A percentile compares a stretch with the other conserved stretches of the same genome.
Evolutionary conservation across 2,329 filamentous ascomycete species (phyloP).

Genomic region (Pseudogymnoascus sp.): DNA sequence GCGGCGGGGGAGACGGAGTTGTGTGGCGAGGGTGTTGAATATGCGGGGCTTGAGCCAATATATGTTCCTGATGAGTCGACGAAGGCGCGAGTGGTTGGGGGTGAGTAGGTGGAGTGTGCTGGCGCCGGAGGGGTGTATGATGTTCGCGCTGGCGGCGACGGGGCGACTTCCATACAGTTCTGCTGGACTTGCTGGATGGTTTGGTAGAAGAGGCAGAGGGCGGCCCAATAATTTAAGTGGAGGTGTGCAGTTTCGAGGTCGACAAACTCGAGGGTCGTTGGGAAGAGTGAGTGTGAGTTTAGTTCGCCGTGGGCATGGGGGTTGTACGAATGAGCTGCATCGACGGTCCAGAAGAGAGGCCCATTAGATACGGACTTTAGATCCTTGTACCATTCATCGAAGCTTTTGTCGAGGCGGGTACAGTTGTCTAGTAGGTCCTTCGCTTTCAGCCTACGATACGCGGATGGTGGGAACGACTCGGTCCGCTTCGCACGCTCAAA

Average conservation of each 20-base stretch:
- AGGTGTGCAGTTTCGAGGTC: constrained; percentile 37
- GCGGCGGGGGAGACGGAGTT: not conserved
- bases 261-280: constrained; percentile 34
- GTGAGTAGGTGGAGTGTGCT: not conserved
- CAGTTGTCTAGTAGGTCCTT: constrained; percentile 42
- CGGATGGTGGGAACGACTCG: constrained; percentile 32
- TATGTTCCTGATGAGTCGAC: not conserved
- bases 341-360: constrained; percentile 34
- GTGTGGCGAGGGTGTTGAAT: not conserved
- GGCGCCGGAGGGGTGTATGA: not conserved
- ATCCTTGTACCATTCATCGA: constrained; percentile 40
- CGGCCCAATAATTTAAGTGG: constrained; percentile 47
- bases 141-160: not conserved
- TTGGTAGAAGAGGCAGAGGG: constrained; percentile 41
- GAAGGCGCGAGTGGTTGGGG: not conserved
- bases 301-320: constrained; percentile 35
- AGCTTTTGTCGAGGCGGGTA: constrained; percentile 39
- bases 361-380: constrained; percentile 22
- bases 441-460: constrained; percentile 36
- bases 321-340: constrained; percentile 23
- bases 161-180: not conserved
- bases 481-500: constrained; percentile 39
- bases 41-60: not conserved
- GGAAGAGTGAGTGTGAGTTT: not conserved
- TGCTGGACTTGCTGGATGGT: constrained; percentile 40